phyloP scores from a whole-genome alignment of 2,329 filamentous ascomycete species.

The Hysterium pulicare region DNA sequence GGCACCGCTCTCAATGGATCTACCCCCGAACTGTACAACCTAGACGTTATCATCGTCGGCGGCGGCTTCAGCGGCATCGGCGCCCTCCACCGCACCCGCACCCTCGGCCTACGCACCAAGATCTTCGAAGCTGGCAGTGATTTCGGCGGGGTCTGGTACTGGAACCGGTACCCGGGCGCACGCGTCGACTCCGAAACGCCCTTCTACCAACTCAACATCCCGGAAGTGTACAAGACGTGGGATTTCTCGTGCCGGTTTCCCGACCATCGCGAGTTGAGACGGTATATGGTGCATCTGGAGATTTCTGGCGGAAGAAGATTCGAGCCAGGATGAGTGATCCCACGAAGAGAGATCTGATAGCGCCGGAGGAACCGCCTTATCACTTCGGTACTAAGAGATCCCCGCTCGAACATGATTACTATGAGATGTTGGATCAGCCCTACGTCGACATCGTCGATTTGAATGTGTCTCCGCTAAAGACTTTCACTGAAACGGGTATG shows the following conservation, averaged over 20 bases:
- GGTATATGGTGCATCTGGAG: slow-evolving; percentile 25
- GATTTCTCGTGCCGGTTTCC: slow-evolving; percentile 22
- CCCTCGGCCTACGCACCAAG: slow-evolving; percentile 7
- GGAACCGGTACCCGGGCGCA: slow-evolving; percentile 28
- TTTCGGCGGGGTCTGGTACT: slow-evolving; percentile 15
- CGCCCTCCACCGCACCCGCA: slow-evolving; percentile 7
- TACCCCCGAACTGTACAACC: too few relatives aligned
- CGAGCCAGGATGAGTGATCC: slow-evolving; percentile 36
- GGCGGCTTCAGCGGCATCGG: slow-evolving; percentile 12
- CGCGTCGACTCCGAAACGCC: slow-evolving; percentile 28
- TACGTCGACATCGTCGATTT: slow-evolving; percentile 50
- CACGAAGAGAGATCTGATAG: slow-evolving; percentile 38
- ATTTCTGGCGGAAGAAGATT: slow-evolving; percentile 50
- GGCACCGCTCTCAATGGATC: too few relatives aligned
- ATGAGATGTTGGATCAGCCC: slow-evolving; percentile 36
- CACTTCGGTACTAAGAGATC: slow-evolving; percentile 42
- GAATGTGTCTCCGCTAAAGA: slow-evolving; percentile 37
- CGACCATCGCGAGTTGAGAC: slow-evolving; percentile 20
- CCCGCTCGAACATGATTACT: slow-evolving; percentile 37
- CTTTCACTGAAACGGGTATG: slow-evolving; percentile 49
- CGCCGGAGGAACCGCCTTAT: slow-evolving; percentile 39
- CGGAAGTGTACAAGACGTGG: slow-evolving; percentile 24
- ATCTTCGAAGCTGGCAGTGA: slow-evolving; percentile 8
- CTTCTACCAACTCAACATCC: slow-evolving; percentile 29
- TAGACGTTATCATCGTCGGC: slow-evolving; percentile 11